phyloP scores from a whole-genome alignment of 2,329 filamentous ascomycete species.

The Ustulina deusta region DNA sequence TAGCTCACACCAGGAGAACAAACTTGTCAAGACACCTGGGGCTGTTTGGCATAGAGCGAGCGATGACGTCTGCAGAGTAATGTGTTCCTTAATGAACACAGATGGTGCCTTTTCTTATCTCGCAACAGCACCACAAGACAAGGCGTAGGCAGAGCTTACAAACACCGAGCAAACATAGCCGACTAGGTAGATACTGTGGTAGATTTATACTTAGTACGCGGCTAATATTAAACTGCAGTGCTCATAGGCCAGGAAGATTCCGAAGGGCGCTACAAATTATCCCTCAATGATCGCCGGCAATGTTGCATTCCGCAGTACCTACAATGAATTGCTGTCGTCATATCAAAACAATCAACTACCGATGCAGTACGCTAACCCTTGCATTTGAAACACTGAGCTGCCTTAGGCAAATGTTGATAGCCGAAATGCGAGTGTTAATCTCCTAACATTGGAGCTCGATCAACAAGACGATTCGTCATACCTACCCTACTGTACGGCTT shows the following conservation, averaged over 20 bases:
- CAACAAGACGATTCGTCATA: constrained; percentile 13
- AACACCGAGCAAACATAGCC: constrained; percentile 6
- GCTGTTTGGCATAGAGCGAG: not conserved
- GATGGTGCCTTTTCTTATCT: not conserved
- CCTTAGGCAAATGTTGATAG: constrained; percentile 23
- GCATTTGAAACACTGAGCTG: constrained; percentile 28
- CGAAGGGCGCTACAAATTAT: constrained; percentile 2
- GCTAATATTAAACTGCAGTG: constrained; percentile 18
- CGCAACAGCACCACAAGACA: not conserved
- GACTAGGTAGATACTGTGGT: constrained; percentile 4
- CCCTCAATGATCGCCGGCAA: constrained; percentile 11
- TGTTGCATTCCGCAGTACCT: constrained; percentile 20
- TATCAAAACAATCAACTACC: constrained; percentile 14
- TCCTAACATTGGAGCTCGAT: constrained; percentile 3
- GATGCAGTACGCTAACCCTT: constrained; percentile 11
- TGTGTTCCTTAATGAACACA: not conserved
- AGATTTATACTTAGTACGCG: not conserved
- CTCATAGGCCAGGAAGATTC: constrained; percentile 33
- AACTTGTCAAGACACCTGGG: not conserved
- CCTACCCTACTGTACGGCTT: too few species aligned
- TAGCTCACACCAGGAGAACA: not conserved
- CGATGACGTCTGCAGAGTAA: constrained; percentile 10
- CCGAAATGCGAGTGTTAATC: constrained; percentile 12
- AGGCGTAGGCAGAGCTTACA: constrained; percentile 10
- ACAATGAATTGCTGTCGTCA: constrained; percentile 5